Base-by-base conservation (phyloP, 345 rosid genomes). In the Lepidium africanum region DNA sequence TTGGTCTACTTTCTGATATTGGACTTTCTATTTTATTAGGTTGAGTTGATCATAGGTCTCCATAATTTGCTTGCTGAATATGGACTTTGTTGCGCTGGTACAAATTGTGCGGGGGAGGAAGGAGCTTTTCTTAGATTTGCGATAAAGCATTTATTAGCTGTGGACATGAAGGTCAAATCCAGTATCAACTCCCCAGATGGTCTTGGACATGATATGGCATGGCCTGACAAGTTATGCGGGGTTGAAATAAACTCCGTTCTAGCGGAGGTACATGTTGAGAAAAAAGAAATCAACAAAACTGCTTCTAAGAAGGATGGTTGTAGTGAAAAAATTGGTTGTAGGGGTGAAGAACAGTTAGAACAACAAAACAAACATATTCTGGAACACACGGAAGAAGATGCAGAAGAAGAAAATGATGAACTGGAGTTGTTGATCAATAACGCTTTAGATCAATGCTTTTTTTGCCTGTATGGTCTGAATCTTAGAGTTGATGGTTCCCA, bases 391-490 rank as follows among this genome's bases (percentile, higher is more conserved):
- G 65, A 77, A 81, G 92, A 80, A 62, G 81, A 84, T 62, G 55
- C 81, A 4, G 93, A 89, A 72, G 84, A 86, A 71, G 99, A 94
- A 78, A 80, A 82, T 65, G 93, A 94, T 81, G 93, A 94, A 69
- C 88, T 91, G 76, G 99, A 94, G 82, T 73, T 70, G 73, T 82
- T 82, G 67, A 84, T 86, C 75, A 96, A 91, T 70, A 87, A 84
- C 73, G 90, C 96, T 64, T 80, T 94, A 78, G 99, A 89, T 78
- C 99, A 89, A 75, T 91, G 99, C 69, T 89, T 94, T 77, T 94
- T 89, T 83, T 94, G 99, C 78, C 78, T 94, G 62, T 94, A 94
- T 75, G 97, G 99, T 78, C 89, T 94, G 67, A 94, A 89, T 79
- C 89, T 94, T 74, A 86, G 96, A 84, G 86, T 84, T 41, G 96